phyloP scores from a whole-genome alignment of 331 rosid genomes.

The Rhamnella rubrinervis region DNA sequence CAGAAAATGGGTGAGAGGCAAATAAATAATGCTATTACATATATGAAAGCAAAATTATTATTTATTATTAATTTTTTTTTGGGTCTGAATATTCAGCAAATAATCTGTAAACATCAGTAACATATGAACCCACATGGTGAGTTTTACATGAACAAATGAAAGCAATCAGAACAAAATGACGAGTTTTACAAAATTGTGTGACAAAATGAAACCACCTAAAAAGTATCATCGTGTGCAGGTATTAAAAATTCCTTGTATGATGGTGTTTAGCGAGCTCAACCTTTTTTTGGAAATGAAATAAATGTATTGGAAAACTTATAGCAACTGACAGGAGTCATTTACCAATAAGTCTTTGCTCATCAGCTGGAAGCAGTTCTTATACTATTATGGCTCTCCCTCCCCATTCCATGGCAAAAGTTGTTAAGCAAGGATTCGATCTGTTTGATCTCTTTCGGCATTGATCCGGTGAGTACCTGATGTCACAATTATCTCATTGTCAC shows the following conservation, averaged over 20 bases:
- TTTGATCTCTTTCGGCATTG: conserved; percentile 83
- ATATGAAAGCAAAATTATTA: too few species aligned
- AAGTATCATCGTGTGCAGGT: too few species aligned
- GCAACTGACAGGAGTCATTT: neutral
- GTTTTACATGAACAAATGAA: neutral
- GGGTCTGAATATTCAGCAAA: too few species aligned
- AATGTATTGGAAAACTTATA: neutral
- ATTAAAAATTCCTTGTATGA: too few species aligned
- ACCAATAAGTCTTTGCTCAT: neutral
- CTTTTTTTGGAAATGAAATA: neutral
- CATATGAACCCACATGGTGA: neutral
- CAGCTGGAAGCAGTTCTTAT: conserved; percentile 39
- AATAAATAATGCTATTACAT: too few species aligned
- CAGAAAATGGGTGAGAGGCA: too few species aligned
- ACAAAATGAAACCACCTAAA: neutral
- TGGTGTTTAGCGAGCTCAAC: neutral
- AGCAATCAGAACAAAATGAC: neutral
- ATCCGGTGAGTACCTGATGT: conserved; percentile 77
- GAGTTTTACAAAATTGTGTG: neutral
- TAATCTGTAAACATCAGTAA: too few species aligned
- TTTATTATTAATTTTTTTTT: too few species aligned
- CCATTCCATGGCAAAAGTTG: conserved; percentile 51
- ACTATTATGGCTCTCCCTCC: conserved; percentile 36
- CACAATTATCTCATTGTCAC: conserved; percentile 15
- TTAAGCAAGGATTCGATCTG: conserved; percentile 77